phyloP scores from a whole-genome alignment of 2,329 filamentous ascomycete genomes.

The Hymenoscyphus scutula region DNA sequence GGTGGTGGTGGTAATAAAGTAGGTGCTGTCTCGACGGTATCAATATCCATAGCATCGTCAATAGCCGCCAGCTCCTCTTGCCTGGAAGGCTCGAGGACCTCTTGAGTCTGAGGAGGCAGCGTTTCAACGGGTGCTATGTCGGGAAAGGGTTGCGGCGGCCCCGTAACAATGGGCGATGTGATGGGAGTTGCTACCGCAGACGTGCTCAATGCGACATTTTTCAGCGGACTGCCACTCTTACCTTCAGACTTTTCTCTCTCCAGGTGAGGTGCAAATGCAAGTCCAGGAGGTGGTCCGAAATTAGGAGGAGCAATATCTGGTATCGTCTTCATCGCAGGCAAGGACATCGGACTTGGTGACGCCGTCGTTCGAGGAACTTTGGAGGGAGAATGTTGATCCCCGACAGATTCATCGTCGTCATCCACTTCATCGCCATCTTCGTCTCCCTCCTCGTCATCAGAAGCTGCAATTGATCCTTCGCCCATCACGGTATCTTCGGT shows the following conservation, averaged over 20 bases:
- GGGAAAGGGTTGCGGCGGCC: conserved; percentile 8
- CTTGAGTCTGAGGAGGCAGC: not conserved
- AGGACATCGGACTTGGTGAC: conserved; percentile 20
- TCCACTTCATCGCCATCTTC: conserved; percentile 45
- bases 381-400: conserved; percentile 33
- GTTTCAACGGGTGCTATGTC: not conserved
- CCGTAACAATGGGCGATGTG: conserved; percentile 17
- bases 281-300: conserved; percentile 15
- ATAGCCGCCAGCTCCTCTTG: conserved; percentile 8
- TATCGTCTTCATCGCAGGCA: conserved; percentile 17
- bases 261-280: conserved; percentile 15
- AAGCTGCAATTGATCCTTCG: conserved; percentile 32
- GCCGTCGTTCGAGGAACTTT: conserved; percentile 26
- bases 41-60: conserved; percentile 24
- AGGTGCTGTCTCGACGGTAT: conserved; percentile 18
- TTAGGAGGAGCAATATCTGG: conserved; percentile 19
- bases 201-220: conserved; percentile 30
- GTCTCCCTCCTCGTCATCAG: conserved; percentile 32
- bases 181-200: conserved; percentile 32
- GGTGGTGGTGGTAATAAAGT: conserved; percentile 22
- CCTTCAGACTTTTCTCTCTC: conserved; percentile 23
- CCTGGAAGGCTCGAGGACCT: not conserved
- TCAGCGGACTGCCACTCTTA: conserved; percentile 33
- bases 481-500: conserved; percentile 37
- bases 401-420: conserved; percentile 46